Base-by-base conservation (phyloP, 257 asterid species). In the Ilex aquifolium region DNA sequence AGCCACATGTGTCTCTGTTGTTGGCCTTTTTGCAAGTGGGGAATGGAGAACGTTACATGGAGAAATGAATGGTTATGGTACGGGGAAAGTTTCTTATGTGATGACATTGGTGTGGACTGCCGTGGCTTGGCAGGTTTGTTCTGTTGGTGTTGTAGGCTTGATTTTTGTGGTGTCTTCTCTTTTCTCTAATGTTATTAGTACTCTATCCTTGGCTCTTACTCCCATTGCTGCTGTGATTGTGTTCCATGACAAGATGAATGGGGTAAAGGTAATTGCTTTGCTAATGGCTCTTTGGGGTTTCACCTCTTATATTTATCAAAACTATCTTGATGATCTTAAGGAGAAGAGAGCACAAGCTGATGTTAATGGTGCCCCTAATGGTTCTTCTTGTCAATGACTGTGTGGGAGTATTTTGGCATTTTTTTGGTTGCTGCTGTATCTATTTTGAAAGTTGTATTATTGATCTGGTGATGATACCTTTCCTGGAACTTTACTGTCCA, bases 101-200 rank as follows among this genome's bases (percentile, higher is more conserved):
- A 14, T 52, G 21, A 52, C 57, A 6, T 52, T 52, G 57, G 57
- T 52, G 27, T 52, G 57, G 57, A 52, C 57, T 3, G 57, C 57
- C 9, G 57, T 52, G 27, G 27, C 57, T 52, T 52, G 57, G 21
- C 57, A 52, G 57, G 57, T 52, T 52, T 52, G 57, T n/a, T 52
- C 57, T 14, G 57, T 52, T 52, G 57, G 57, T 14, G 57, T 52
- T 14, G 57, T 52, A 21, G 57, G 57, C 15, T 16, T 52, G 57
- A 52, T 52, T 3, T 52, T 52, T 52, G 29, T 52, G 2, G 57
- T 53, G 29, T 10, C 57, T 53, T 53, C 31, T 14, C 30, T 53
- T 2, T 53, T 53, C 57, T 53, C 57, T 53, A 53, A 53, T 53
- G 57, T 53, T n/a, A 2, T 53, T 27, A 53, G 30, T n/a, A 53